These are phyloP conservation scores for Candida anutae DNA, from an alignment of 1,139 yeast genomes.

Conservation along the genomic window DNA sequence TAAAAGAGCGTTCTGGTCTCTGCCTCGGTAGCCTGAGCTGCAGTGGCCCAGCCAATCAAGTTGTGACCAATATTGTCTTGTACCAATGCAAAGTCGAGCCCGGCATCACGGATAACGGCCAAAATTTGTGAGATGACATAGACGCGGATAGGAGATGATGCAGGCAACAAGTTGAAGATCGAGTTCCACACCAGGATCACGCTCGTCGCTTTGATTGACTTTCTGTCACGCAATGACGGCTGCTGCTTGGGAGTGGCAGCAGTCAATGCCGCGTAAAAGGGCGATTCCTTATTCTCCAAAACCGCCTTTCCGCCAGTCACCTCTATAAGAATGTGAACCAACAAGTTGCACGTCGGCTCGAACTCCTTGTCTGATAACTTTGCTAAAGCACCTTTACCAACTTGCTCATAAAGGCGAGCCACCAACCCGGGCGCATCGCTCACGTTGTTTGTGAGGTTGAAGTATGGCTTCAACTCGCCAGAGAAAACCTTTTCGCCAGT, in stretches of 20 bases:
- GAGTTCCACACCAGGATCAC: constrained; percentile 36
- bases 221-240: constrained; percentile 41
- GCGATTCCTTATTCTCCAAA: constrained; percentile 19
- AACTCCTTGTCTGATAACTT: constrained; percentile 38
- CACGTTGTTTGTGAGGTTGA: constrained; percentile 17
- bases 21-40: constrained; percentile 14
- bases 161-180: constrained; percentile 38
- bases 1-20: constrained; percentile 29
- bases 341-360: constrained; percentile 39
- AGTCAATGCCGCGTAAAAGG: constrained; percentile 23
- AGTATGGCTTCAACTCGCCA: constrained; percentile 16
- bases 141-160: constrained; percentile 24
- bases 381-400: constrained; percentile 16
- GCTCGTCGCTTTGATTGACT: constrained; percentile 36
- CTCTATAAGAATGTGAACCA: constrained; percentile 28
- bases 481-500: constrained; percentile 22
- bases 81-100: constrained; percentile 27
- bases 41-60: constrained; percentile 28
- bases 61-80: constrained; percentile 30
- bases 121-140: constrained; percentile 27
- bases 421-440: constrained; percentile 23
- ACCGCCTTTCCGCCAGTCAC: constrained; percentile 20
- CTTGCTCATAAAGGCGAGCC: constrained; percentile 15
- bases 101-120: constrained; percentile 22
- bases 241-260: constrained; percentile 30